Conservation (phyloP, 2,329 filamentous ascomycete genomes). For the Stachybotrys chlorohalonatus region DNA sequence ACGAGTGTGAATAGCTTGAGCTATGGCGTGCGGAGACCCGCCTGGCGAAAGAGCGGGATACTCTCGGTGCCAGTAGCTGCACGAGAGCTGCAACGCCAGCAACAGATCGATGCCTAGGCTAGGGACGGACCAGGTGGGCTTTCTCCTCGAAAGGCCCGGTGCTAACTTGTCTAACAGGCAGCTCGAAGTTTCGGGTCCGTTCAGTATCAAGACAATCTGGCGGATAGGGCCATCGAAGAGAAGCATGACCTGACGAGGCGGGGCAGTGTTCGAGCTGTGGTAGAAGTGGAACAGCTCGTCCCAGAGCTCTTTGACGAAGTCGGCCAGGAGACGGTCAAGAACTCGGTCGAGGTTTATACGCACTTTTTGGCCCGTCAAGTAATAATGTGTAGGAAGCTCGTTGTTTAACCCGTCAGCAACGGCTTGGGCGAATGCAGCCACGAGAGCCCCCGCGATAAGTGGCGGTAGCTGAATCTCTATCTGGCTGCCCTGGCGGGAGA, state of each 20-base stretch:
- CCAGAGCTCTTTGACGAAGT: slow-evolving; percentile 23
- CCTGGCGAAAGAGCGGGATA: slow-evolving; percentile 21
- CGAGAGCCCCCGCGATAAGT: slow-evolving; percentile 24
- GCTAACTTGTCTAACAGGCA: slow-evolving; percentile 25
- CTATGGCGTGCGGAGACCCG: slow-evolving; percentile 23
- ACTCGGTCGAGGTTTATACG: slow-evolving; percentile 25
- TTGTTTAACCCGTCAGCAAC: slow-evolving; percentile 24
- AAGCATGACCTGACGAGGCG: slow-evolving; percentile 20
- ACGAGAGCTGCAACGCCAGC: slow-evolving; percentile 24
- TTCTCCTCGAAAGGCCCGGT: slow-evolving; percentile 22
- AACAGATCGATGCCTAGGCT: slow-evolving; percentile 22
- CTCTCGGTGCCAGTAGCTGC: slow-evolving; percentile 25
- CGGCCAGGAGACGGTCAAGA: slow-evolving; percentile 22
- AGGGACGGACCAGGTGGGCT: slow-evolving; percentile 20
- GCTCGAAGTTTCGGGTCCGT: slow-evolving; percentile 23
- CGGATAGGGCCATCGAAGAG: slow-evolving; percentile 27
- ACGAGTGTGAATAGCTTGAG: slow-evolving; percentile 17
- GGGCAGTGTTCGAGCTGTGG: slow-evolving; percentile 13
- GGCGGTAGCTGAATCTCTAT: slow-evolving; percentile 24
- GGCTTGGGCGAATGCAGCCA: slow-evolving; percentile 23
- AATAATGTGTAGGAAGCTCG: slow-evolving; percentile 27
- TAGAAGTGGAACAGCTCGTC: slow-evolving; percentile 26
- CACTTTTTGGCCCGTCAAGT: slow-evolving; percentile 21
- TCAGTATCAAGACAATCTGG: slow-evolving; percentile 25
- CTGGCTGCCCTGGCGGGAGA: slow-evolving; percentile 17